These are phyloP conservation scores for Amphicarpaea edgeworthii DNA, from an alignment of 306 rosid genomes.

Conservation along the genomic window DNA sequence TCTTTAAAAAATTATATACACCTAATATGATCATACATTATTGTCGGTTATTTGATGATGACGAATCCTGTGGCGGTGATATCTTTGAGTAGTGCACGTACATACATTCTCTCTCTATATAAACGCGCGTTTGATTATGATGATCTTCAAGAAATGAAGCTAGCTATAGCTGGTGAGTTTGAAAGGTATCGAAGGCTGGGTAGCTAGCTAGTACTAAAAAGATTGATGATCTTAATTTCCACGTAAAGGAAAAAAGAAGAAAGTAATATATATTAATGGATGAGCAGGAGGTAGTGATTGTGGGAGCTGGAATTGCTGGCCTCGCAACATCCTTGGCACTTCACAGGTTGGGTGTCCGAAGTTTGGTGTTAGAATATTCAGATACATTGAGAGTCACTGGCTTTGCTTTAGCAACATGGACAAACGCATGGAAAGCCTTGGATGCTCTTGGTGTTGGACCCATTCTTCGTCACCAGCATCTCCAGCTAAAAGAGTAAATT, in stretches of 20 bases:
- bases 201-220: too few species aligned
- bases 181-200: too few species aligned
- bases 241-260: background rate
- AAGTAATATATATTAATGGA: background rate
- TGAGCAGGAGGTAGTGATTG: slow-evolving; percentile 68
- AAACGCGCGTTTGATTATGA: too few species aligned
- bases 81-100: too few species aligned
- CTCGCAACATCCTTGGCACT: slow-evolving; percentile 76
- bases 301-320: slow-evolving; percentile 87
- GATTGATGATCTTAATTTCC: background rate
- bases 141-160: too few species aligned
- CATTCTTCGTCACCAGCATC: slow-evolving; percentile 60
- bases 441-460: slow-evolving; percentile 69
- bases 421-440: slow-evolving; percentile 85
- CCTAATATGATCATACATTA: too few species aligned
- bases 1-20: too few species aligned
- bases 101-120: too few species aligned
- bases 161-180: too few species aligned
- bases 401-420: slow-evolving; percentile 66
- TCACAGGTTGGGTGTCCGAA: slow-evolving; percentile 64
- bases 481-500: background rate
- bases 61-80: too few species aligned
- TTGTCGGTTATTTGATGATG: too few species aligned
- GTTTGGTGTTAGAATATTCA: slow-evolving; percentile 76
- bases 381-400: slow-evolving; percentile 71